Base-by-base conservation (phyloP, 495 filamentous ascomycete species). In the Aspergillus nidulans region DNA sequence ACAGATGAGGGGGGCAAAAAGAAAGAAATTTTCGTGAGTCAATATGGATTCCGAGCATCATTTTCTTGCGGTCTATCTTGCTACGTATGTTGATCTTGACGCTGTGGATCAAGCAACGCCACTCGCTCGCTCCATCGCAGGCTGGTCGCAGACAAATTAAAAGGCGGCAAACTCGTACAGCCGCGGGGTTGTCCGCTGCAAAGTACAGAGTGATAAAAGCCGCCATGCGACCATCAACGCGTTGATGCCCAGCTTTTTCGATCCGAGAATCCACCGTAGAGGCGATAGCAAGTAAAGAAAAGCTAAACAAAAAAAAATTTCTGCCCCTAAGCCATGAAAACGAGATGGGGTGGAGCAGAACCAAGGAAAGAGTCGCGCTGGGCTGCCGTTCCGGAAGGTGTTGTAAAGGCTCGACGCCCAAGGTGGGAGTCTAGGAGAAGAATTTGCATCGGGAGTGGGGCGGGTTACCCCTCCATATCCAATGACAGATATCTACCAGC, bases 161-260 rank as follows among this genome's bases (percentile, higher is more conserved):
- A 16, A 52, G 21, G 26, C 21, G 40, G 30, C 18, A 56, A 56
- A 12, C 30, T 49, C 36, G 19, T 39, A n/a, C 34, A 38, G 57
- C 62, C 65, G 65, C 62, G 65, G 65, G 65, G 65, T 68, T 54
- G 30, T 48, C 43, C 34, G 61, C 58, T 60, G 67, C 64, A 66
- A 60, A 64, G 32, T n/a, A 68, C 64, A 66, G 61, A 64, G 32
- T n/a, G 42, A 53, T 39, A 52, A n/a, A 41, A 56, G 32, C 49
- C 28, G 49, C 38, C 59, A 59, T 59, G 62, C 68, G 64, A 66
- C 67, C 51, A 53, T 60, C 18, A n/a, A 45, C 74, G 70, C 71
- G 69, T 75, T 71, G 72, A 69, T 74, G 72, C 72, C 72, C 72
- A 76, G 72, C 60, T 53, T 62, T n/a, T 53, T 50, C 55, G 45